Evolutionary conservation across 163 green algal genomes (phyloP), one percentile per base, ranked within the genome.

Genomic region (Prototheca wickerhamii): DNA sequence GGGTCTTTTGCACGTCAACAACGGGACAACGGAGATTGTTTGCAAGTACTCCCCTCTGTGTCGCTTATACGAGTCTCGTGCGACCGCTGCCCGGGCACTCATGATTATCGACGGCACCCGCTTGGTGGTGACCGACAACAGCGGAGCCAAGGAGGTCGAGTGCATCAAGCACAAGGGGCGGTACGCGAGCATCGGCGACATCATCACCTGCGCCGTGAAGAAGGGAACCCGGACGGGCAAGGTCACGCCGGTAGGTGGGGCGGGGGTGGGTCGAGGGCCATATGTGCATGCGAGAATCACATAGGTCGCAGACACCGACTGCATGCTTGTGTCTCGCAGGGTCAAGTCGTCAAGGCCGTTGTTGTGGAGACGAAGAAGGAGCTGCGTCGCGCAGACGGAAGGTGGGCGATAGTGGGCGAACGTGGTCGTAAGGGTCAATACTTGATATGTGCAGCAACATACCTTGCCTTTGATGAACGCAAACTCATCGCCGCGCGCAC

Each of bases 171-270:
- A 68, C 12, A 75, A 69, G 25, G 65, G 73, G 30, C 32, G 75
- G 68, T 70, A 74, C 59, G 52, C 60, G 23, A 52, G 23, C 25
- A 77, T 87, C 23, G 81, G 81, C 4, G 81, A 87, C 65, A 72
- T 78, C n/a, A 85, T 87, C 69, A 87, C 81, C n/a, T 78, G 78
- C 23, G 74, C 81, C 10, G 71, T 87, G 6, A 86, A 87, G 66
- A 79, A 80, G 32, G 67, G 75, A 29, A 54, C 26, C 7, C 53
- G 53, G 23, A 37, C 18, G 23, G 10, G 53, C 29, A 35, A 60
- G 26, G 53, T 60, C 53, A 60, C 23, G 23, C 53, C 53, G 53
- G 53, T 35, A 25, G 6, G 53, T 37, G 53, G 10, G 10, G 28
- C 10, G 28, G 6, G 33, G 20, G 1, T 25, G n/a, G 33, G 23